Conservation (phyloP, 164 flowering plant genomes). For the Chloranthus sessilifolius region DNA sequence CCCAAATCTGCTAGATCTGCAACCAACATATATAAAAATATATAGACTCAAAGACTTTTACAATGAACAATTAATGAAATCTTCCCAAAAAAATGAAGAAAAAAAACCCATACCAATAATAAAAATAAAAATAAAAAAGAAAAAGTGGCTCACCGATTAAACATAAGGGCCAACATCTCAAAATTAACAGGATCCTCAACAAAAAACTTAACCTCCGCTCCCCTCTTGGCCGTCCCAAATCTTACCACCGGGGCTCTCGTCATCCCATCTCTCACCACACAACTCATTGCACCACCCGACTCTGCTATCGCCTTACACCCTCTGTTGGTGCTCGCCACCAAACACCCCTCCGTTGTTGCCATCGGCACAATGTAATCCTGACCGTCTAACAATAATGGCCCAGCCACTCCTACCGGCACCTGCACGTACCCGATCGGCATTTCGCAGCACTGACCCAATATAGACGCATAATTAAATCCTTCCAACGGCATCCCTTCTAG, state of each 20-base stretch:
- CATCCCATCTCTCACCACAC: slow-evolving; percentile 52
- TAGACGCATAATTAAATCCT: slow-evolving; percentile 79
- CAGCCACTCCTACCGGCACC: slow-evolving; percentile 87
- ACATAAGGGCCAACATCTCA: slow-evolving; percentile 40
- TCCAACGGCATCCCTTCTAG: slow-evolving; percentile 60
- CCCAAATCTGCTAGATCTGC: slow-evolving; percentile 82
- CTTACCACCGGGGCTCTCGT: slow-evolving; percentile 74
- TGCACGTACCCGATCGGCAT: slow-evolving; percentile 91
- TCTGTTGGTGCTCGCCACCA: slow-evolving; percentile 69
- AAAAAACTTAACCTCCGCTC: slow-evolving; percentile 55
- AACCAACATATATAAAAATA: slow-evolving; percentile 4
- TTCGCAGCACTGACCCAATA: slow-evolving; percentile 91
- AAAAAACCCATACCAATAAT: too few species aligned
- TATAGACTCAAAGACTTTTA: neutral
- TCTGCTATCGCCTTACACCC: slow-evolving; percentile 68
- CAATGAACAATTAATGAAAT: neutral
- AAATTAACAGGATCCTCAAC: slow-evolving; percentile 55
- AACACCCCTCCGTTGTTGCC: slow-evolving; percentile 92
- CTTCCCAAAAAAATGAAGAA: neutral
- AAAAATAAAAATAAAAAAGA: too few species aligned
- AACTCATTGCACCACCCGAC: slow-evolving; percentile 56
- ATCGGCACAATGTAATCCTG: slow-evolving; percentile 76
- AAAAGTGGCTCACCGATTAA: slow-evolving; percentile 33
- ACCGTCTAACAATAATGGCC: slow-evolving; percentile 62
- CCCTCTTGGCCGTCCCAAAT: slow-evolving; percentile 47